These are phyloP conservation scores for Jackrogersella minutella DNA, from an alignment of 495 filamentous ascomycete species.

Conservation along the genomic window DNA sequence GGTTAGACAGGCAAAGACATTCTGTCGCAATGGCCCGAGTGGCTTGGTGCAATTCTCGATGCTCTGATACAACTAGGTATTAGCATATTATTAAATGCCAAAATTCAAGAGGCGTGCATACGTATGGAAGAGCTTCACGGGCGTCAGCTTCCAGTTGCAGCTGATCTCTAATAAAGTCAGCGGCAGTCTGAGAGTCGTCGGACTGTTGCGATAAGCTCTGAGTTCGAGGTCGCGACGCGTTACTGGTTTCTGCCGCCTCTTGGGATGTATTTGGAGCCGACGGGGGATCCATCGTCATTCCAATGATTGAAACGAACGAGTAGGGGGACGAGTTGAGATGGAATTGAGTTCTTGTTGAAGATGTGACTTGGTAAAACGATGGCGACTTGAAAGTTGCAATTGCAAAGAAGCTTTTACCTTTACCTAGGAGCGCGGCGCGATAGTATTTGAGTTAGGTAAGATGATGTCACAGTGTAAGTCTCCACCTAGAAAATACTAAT, in stretches of 20 bases:
- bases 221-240: conserved; percentile 45
- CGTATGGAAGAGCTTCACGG: conserved; percentile 92
- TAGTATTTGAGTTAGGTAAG: not conserved
- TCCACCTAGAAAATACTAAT: not conserved
- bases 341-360: not conserved
- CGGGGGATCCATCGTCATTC: conserved; percentile 43
- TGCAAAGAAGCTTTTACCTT: not conserved
- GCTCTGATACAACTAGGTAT: conserved; percentile 59
- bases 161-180: conserved; percentile 91
- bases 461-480: conserved; percentile 34
- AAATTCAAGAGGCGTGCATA: conserved; percentile 48
- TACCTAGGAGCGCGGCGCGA: conserved; percentile 16
- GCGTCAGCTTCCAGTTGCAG: conserved; percentile 93
- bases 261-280: conserved; percentile 29
- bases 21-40: conserved; percentile 86
- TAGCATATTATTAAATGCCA: conserved; percentile 8
- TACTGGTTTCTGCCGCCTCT: conserved; percentile 33
- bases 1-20: conserved; percentile 87
- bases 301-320: not conserved
- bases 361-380: not conserved
- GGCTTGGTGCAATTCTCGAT: conserved; percentile 92
- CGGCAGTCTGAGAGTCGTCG: conserved; percentile 81
- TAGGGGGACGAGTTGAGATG: not conserved
- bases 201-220: conserved; percentile 73
- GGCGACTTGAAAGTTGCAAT: not conserved